Conservation (phyloP, 1,284 basidiomycete genomes). For the Irpex sp. region DNA sequence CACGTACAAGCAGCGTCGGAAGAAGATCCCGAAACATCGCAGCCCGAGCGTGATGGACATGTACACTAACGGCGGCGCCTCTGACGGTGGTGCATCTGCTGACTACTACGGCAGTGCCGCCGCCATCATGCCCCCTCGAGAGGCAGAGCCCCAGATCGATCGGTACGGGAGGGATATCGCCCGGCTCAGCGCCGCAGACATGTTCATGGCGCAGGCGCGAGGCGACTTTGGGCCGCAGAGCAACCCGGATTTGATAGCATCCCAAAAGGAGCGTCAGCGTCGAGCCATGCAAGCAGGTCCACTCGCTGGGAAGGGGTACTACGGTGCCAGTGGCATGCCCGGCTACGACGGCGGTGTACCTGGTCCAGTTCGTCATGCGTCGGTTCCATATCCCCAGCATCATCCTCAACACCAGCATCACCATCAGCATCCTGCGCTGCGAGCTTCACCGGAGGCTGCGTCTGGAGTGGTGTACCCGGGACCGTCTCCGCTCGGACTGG, state of each 20-base stretch:
- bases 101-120: neutral
- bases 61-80: neutral
- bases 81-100: neutral
- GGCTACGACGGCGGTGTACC: neutral
- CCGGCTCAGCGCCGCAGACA: conserved; percentile 51
- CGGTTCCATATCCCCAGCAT: neutral
- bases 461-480: neutral
- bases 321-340: neutral
- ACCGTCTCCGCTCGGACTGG: neutral
- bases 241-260: conserved; percentile 27
- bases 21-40: conserved; percentile 49
- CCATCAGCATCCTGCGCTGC: neutral
- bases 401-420: neutral
- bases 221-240: conserved; percentile 40
- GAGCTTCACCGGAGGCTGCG: conserved; percentile 4
- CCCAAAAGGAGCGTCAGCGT: conserved; percentile 29
- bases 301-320: conserved; percentile 8
- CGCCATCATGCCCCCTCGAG: conserved; percentile 3
- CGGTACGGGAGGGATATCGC: conserved; percentile 27
- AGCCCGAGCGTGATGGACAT: conserved; percentile 10
- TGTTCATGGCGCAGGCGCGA: conserved; percentile 59
- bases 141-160: conserved; percentile 26
- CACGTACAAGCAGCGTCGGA: conserved; percentile 83
- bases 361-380: neutral
- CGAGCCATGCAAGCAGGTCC: conserved; percentile 21